phyloP scores from a whole-genome alignment of 2,329 filamentous ascomycete species.

The Cytospora leucostoma region DNA sequence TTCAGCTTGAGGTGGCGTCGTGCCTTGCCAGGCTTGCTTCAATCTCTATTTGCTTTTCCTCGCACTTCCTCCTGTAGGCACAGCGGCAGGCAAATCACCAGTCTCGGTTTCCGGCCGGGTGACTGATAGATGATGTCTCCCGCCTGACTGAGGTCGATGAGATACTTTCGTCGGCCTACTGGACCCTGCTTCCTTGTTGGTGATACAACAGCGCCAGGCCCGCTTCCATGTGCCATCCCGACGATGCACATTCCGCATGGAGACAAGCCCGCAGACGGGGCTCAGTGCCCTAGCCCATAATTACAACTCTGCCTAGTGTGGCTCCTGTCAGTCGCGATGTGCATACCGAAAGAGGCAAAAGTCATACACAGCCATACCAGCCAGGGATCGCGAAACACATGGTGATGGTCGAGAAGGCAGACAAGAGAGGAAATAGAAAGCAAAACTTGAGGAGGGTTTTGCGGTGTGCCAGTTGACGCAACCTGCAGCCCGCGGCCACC shows the following conservation, averaged over 20 bases:
- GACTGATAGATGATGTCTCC: not conserved
- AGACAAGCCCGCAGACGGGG: not conserved
- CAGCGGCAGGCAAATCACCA: not conserved
- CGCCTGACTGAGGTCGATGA: not conserved
- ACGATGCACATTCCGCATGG: not conserved
- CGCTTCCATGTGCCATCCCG: not conserved
- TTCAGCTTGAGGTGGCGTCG: not conserved
- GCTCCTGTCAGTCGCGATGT: not conserved
- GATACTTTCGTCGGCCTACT: slow-evolving; percentile 7
- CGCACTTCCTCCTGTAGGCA: slow-evolving; percentile 22
- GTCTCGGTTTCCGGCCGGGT: slow-evolving; percentile 1
- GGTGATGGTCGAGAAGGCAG: not conserved
- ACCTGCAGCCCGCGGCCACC: not conserved
- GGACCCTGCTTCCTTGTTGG: slow-evolving; percentile 3
- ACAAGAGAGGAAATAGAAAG: not conserved
- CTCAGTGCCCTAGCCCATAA: slow-evolving; percentile 7
- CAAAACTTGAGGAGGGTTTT: not conserved
- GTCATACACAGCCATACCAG: not conserved
- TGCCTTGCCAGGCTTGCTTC: no score
- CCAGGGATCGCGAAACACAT: not conserved
- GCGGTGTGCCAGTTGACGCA: not conserved
- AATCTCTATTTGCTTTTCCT: not conserved
- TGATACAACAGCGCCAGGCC: not conserved
- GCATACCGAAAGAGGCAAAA: not conserved
- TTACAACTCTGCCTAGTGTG: not conserved